Percentiles rank a stretch among this genome's conserved stretches.
Evolutionary conservation across 805 yeast genomes (phyloP).

Genomic region (Yarrowia porcina): DNA sequence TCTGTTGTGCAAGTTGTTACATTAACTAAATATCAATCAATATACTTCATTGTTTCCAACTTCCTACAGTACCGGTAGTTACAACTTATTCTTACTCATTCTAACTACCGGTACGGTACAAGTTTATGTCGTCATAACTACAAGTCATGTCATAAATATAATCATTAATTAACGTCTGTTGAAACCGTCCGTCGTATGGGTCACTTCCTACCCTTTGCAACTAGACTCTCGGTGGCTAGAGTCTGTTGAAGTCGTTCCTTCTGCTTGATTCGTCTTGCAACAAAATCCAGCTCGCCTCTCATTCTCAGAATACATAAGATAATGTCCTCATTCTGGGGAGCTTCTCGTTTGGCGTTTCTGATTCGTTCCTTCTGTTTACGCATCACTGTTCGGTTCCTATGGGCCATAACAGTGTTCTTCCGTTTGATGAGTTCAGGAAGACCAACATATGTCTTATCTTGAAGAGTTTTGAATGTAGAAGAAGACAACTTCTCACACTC

Average conservation of each 20-base stretch:
- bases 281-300: slow-evolving; percentile 58
- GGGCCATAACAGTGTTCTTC: slow-evolving; percentile 65
- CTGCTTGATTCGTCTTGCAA: slow-evolving; percentile 56
- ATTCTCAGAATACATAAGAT: slow-evolving; percentile 68
- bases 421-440: slow-evolving; percentile 52
- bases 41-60: no score
- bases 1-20: no score
- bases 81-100: no score
- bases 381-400: slow-evolving; percentile 59
- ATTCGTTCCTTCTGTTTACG: slow-evolving; percentile 48
- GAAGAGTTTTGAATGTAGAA: slow-evolving; percentile 48
- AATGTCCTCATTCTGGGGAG: slow-evolving; percentile 58
- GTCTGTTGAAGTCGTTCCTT: slow-evolving; percentile 58
- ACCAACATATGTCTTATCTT: slow-evolving; percentile 47
- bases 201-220: slow-evolving; percentile 26
- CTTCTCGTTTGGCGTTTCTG: slow-evolving; percentile 45
- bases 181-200: not conserved
- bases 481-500: slow-evolving; percentile 63
- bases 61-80: no score
- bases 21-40: no score
- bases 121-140: no score
- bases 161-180: not conserved
- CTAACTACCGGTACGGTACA: no score
- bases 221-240: slow-evolving; percentile 49
- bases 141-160: not conserved